Base-by-base conservation (phyloP, 73 alveolate species). In the Paramecium tetraurelia region DNA sequence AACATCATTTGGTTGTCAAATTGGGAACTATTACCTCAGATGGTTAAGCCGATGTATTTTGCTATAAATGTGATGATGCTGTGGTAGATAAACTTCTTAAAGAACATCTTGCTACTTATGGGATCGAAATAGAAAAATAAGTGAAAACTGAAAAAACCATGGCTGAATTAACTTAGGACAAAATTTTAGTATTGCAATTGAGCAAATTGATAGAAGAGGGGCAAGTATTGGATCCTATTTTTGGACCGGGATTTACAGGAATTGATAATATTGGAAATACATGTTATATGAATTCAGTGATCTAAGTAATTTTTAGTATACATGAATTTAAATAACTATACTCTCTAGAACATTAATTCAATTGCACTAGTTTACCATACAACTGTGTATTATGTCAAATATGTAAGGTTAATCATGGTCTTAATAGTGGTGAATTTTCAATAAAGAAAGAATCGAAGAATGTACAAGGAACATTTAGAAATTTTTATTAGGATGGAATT, bases 11-110 rank as follows among this genome's bases (percentile, higher is more conserved):
- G 43, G 99, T 98, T 10, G 99, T 98, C 92, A 99, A 99, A 95
- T 93, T 99, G 36, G 99, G 99, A 4, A 99, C 99, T 12, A 99
- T 99, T 92, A 99, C 99, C 6, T 99, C 99, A 24, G 99, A 98
- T 89, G 99, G 99, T 33, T 96, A 95, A 36, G 99, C 99, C n/a
- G 96, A 98, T 75, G 90, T 96, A 75, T 96, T 93, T 95, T 98
- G 99, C 77, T 98, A 98, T 93, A 92, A 95, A 9, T 98, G 99
- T 93, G 99, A 98, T 93, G 98, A 97, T 68, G 99, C 97, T 83
- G 99, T 96, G 7, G 77, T 92, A 33, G 99, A 98, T 93, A 95
- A 92, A 1, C 71, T 86, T 58, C 93, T 98, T 35, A 95, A 98
- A 18, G 69, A 46, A 14, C 99, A 98, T 94, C 86, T 98, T 50